These are phyloP conservation scores for Fonsecaea nubica DNA, from an alignment of 2,329 filamentous ascomycete species.

Conservation along the genomic window DNA sequence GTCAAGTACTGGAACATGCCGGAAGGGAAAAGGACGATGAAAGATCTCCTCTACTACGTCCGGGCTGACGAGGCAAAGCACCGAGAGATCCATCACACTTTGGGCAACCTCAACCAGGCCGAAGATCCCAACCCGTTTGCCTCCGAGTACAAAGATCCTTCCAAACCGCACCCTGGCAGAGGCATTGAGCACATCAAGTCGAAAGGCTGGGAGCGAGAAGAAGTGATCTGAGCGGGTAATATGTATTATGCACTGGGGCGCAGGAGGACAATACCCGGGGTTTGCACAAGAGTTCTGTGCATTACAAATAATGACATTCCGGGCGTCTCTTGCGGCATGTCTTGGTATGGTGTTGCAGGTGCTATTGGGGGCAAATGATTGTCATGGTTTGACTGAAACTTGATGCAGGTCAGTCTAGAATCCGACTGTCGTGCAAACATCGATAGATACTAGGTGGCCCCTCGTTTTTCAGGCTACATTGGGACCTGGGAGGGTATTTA, in stretches of 20 bases:
- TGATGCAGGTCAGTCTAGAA: slow-evolving; percentile 17
- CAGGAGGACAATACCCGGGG: neutral
- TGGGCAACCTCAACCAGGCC: slow-evolving; percentile 84
- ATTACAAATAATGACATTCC: neutral
- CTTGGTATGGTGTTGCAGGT: neutral
- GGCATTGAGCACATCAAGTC: slow-evolving; percentile 69
- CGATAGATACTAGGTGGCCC: neutral
- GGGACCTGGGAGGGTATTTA: neutral
- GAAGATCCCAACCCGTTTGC: slow-evolving; percentile 93
- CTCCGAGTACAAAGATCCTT: slow-evolving; percentile 75
- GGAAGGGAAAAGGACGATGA: slow-evolving; percentile 80
- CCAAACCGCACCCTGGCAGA: slow-evolving; percentile 72
- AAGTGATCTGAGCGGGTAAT: slow-evolving; percentile 66
- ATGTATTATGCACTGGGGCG: neutral
- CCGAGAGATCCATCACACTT: slow-evolving; percentile 92
- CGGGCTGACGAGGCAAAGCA: slow-evolving; percentile 89
- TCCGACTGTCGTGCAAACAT: slow-evolving; percentile 17
- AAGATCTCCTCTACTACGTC: slow-evolving; percentile 85
- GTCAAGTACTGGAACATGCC: slow-evolving; percentile 95
- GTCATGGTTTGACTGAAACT: slow-evolving; percentile 1
- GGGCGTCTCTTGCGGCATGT: neutral
- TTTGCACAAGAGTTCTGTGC: neutral
- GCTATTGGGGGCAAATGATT: neutral
- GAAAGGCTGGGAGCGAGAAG: slow-evolving; percentile 80
- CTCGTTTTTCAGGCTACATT: neutral